Evolutionary conservation across 352 stramenopile species (phyloP).

Genomic region (Phytophthora europaea): DNA sequence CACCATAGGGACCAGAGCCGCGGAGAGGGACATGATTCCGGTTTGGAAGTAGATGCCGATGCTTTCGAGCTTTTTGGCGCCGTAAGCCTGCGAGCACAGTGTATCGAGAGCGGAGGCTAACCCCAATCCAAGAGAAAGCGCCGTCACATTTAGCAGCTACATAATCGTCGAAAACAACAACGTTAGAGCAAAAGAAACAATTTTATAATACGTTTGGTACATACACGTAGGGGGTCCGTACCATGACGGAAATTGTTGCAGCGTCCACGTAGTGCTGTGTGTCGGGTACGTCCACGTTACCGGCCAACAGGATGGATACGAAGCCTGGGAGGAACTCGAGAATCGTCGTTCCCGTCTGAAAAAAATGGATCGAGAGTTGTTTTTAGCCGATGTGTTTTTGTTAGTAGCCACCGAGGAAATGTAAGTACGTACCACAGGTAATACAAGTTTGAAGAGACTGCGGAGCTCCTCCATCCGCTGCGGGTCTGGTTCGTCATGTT

Average conservation of each 20-base stretch:
- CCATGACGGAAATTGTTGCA: conserved; percentile 59
- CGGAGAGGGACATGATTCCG: conserved; percentile 55
- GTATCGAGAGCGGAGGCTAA: conserved; percentile 79
- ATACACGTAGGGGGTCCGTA: conserved; percentile 12
- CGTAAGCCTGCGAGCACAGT: conserved; percentile 71
- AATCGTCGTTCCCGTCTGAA: conserved; percentile 22
- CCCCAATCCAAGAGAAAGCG: conserved; percentile 63
- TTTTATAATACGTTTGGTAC: no score
- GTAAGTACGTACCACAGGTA: conserved; percentile 18
- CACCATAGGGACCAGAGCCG: conserved; percentile 55
- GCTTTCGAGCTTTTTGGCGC: conserved; percentile 57
- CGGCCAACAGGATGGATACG: conserved; percentile 58
- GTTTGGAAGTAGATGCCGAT: conserved; percentile 85
- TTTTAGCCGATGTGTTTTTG: no score
- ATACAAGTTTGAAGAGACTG: conserved; percentile 13
- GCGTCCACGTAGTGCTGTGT: conserved; percentile 70
- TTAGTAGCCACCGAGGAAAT: background rate
- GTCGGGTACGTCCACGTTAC: conserved; percentile 61
- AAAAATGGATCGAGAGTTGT: no score
- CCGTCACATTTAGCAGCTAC: conserved; percentile 70
- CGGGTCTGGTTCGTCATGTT: conserved; percentile 9
- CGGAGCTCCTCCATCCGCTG: conserved; percentile 4
- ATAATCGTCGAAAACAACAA: background rate
- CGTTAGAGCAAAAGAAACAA: background rate
- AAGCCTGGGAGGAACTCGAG: conserved; percentile 52